Base-by-base conservation (phyloP, 768 basidiomycete species). In the Termitomyces sp. region DNA sequence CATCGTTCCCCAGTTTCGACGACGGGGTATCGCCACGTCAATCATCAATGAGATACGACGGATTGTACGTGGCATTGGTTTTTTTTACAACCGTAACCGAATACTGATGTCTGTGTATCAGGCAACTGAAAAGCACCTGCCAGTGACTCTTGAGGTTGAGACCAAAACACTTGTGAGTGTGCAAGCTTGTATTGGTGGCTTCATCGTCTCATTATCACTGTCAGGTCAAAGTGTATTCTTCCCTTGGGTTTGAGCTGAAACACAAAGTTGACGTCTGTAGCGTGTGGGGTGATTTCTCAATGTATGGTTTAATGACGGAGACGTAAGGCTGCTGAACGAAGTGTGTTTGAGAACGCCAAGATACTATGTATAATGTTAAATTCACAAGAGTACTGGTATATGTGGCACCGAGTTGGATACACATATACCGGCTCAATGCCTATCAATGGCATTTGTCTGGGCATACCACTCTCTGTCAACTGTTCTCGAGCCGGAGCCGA, bases 91-190 rank as follows among this genome's bases (percentile, higher is more conserved):
- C 22, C 20, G 15, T 35, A 9, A 3, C 53, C 32, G 18, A 2
- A n/a, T 12, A 7, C 24, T 22, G 2, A 32, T 22, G n/a, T n/a
- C 13, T 7, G 24, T n/a, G 39, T 7, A 11, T 28, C 44, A 59
- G 62, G 62, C 62, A 11, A 49, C 54, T 36, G 33, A 22, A 45
- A 52, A 38, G 12, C 58, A 59, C 49, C 50, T 63, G n/a, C 62
- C 62, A 12, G 59, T 63, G 62, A 63, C 62, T 28, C 54, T 63
- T 11, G 58, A 63, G 35, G 58, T 59, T 4, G 62, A 63, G 13
- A 63, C 62, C 15, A 53, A 63, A 33, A 55, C 55, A 11, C 54
- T 59, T 22, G 58, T 63, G 28, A 42, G 58, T 49, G 22, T 40
- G 11, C n/a, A 28, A 22, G 33, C 50, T 16, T 18, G 18, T 52